phyloP scores from a whole-genome alignment of 177 flowering plant species.

The Vitis hybrid region DNA sequence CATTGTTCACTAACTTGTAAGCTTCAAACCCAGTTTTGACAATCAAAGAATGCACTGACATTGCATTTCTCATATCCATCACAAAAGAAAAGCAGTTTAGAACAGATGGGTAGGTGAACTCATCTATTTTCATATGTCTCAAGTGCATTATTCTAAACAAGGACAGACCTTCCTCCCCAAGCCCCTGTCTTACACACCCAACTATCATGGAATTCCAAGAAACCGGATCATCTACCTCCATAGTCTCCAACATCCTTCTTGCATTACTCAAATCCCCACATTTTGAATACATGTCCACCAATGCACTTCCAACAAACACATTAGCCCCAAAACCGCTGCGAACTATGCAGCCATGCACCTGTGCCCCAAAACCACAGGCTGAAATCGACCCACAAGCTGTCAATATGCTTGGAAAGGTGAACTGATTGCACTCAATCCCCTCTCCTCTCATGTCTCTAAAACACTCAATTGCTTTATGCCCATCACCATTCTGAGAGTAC shows the following conservation, averaged over 20 bases:
- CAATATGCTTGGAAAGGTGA: constrained; percentile 73
- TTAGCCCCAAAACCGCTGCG: constrained; percentile 61
- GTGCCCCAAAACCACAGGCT: constrained; percentile 50
- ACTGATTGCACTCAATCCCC: constrained; percentile 66
- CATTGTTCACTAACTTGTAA: constrained; percentile 56
- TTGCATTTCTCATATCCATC: constrained; percentile 37
- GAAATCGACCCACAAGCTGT: constrained; percentile 52
- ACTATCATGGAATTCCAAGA: constrained; percentile 87
- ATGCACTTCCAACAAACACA: constrained; percentile 68
- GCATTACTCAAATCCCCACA: constrained; percentile 61
- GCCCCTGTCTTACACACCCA: constrained; percentile 66
- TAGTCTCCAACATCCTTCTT: constrained; percentile 40
- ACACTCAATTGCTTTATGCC: constrained; percentile 48
- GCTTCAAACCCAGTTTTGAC: constrained; percentile 63
- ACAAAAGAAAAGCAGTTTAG: constrained; percentile 54
- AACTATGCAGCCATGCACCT: constrained; percentile 67
- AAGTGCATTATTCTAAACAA: constrained; percentile 61
- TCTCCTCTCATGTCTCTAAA: constrained; percentile 54
- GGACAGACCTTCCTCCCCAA: constrained; percentile 51
- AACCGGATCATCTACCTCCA: constrained; percentile 59
- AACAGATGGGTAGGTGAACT: constrained; percentile 71
- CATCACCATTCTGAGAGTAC: constrained; percentile 62
- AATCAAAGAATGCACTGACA: constrained; percentile 58
- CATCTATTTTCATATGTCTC: constrained; percentile 55
- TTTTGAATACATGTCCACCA: constrained; percentile 85